Evolutionary conservation across 2,329 filamentous ascomycete species (phyloP).

Genomic region (Epichloe sibirici): DNA sequence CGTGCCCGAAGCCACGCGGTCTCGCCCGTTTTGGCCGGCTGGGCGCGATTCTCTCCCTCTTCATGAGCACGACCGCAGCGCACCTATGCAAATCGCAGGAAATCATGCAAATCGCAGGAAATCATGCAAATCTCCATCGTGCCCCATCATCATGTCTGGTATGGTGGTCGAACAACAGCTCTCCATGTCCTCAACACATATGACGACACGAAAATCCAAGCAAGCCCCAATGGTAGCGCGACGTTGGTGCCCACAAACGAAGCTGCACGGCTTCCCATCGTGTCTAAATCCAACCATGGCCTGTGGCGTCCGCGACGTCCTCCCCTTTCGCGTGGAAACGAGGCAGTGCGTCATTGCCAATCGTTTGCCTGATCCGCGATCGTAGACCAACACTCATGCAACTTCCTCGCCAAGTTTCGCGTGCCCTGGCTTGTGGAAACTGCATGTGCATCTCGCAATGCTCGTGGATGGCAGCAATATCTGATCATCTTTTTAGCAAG

Average conservation of each 20-base stretch:
- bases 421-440: background rate
- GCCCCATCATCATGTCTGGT: background rate
- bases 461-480: background rate
- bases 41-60: background rate
- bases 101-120: background rate
- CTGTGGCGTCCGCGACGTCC: background rate
- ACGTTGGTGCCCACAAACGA: background rate
- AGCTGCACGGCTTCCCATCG: background rate
- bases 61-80: background rate
- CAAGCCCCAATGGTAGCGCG: background rate
- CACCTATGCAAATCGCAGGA: background rate
- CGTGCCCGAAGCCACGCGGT: background rate
- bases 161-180: too few species aligned
- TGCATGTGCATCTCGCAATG: background rate
- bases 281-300: background rate
- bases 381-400: background rate
- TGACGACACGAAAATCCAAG: background rate
- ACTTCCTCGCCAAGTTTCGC: background rate
- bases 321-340: slow-evolving; percentile 7
- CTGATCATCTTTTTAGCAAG: background rate
- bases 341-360: background rate
- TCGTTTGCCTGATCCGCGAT: background rate
- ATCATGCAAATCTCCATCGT: background rate
- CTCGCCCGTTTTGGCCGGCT: background rate
- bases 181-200: too few species aligned